Base-by-base conservation (phyloP, 2,329 filamentous ascomycete species). In the Aspergillus fumigatiaffinis region DNA sequence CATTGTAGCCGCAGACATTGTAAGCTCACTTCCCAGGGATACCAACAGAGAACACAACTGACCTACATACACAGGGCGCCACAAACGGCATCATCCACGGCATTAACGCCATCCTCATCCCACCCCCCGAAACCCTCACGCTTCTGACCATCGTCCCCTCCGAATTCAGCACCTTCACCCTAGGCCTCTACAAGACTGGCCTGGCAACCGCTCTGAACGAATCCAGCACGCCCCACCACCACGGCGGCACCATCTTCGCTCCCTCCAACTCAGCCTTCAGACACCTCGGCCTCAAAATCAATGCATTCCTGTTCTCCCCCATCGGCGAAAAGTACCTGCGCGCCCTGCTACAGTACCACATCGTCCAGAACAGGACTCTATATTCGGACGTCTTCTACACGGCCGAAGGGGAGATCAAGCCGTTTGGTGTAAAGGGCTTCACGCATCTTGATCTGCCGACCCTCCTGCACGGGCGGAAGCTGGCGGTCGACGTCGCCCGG, bases 21-120 rank as follows among this genome's bases (percentile, higher is more conserved):
- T 90, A 77, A 64, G 71, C 57, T 57, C 41, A 21, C 14, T 25
- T 8, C 8, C 10, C 46, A 12, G 35, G 8, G 20, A 23, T 41
- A 28, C 9, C 35, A 46, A 4, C 17, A 50, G 26, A 49, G n/a
- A 17, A 52, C 48, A 56, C 55, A 61, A 17, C 28, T 29, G 7
- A 29, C 51, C 47, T 1, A 20, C 52, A 50, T 50, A 23, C 21
- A 48, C 38, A 88, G 86, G 81, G 83, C 69, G 88, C 86, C 44
- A 87, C 84, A 60, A 96, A 96, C 69, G 92, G 92, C 46, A 80
- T 94, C 42, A 84, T 95, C 62, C 92, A 96, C 73, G 88, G 84
- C 48, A 77, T 96, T 54, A 85, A 92, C 76, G 81, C 79, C 60
- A 79, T 94, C 54, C 81, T 96, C n/a, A 67, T 93, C 8, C 91